These are phyloP conservation scores for Blastobotrys peoriensis DNA, from an alignment of 805 yeast species.

Conservation along the genomic window DNA sequence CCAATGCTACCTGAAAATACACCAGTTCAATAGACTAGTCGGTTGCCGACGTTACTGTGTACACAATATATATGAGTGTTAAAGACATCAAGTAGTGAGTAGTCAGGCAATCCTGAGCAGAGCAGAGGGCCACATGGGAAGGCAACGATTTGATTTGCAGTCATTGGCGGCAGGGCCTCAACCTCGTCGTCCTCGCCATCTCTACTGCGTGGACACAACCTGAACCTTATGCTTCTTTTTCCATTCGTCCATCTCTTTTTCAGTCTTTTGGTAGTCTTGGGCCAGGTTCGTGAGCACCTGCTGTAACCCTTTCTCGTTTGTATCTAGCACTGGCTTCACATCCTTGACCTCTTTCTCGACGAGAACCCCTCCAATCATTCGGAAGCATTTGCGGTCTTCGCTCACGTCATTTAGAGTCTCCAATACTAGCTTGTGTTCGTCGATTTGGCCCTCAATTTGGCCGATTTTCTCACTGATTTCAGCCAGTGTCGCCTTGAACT, in stretches of 20 bases:
- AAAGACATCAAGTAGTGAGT: too few relatives aligned
- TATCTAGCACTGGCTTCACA: slow-evolving; percentile 55
- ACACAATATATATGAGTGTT: too few relatives aligned
- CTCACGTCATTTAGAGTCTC: slow-evolving; percentile 45
- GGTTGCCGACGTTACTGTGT: too few relatives aligned
- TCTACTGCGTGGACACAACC: slow-evolving; percentile 31
- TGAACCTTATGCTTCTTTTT: slow-evolving; percentile 45
- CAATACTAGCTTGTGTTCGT: slow-evolving; percentile 49
- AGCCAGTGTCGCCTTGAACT: slow-evolving; percentile 31
- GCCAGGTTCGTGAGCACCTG: slow-evolving; percentile 35
- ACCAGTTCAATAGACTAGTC: too few relatives aligned
- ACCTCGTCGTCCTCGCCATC: too few relatives aligned
- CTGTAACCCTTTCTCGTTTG: slow-evolving; percentile 47
- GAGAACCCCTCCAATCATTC: slow-evolving; percentile 91
- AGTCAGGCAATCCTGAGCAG: too few relatives aligned
- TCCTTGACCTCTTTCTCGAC: slow-evolving; percentile 79
- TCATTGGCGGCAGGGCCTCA: too few relatives aligned
- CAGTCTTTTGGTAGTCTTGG: slow-evolving; percentile 36
- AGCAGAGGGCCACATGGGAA: too few relatives aligned
- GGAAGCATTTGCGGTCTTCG: slow-evolving; percentile 66
- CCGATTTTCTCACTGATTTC: slow-evolving; percentile 33
- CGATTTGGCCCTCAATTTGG: slow-evolving; percentile 37
- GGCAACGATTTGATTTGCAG: too few relatives aligned
- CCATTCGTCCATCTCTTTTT: slow-evolving; percentile 43
- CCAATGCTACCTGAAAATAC: neutral